A percentile compares a stretch with the other conserved stretches of the same genome.
Evolutionary conservation across 2,329 filamentous ascomycete genomes (phyloP).

Genomic region (Elsinoe fawcettii): DNA sequence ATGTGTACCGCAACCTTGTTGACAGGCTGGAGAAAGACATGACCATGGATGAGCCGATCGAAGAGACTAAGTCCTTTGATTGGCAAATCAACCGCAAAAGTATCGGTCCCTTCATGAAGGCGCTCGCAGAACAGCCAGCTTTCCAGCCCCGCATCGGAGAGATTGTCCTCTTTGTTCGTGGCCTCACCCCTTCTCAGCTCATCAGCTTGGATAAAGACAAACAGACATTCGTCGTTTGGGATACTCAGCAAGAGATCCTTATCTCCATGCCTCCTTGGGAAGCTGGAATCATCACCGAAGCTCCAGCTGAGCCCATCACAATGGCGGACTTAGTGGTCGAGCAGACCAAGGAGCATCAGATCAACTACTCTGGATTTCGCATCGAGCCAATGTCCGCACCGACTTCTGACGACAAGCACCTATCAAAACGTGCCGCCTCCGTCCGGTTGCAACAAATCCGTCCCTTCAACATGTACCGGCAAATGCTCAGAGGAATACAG

Average conservation of each 20-base stretch:
- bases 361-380: slow-evolving; percentile 49
- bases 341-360: slow-evolving; percentile 32
- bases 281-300: slow-evolving; percentile 49
- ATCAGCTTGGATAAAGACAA: slow-evolving; percentile 26
- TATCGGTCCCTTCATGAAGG: slow-evolving; percentile 36
- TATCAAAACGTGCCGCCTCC: slow-evolving; percentile 49
- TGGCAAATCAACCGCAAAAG: slow-evolving; percentile 46
- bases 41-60: slow-evolving; percentile 38
- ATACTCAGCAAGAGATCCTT: slow-evolving; percentile 25
- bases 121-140: slow-evolving; percentile 37
- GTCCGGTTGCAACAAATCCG: slow-evolving; percentile 47
- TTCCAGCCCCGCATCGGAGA: slow-evolving; percentile 51
- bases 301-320: slow-evolving; percentile 36
- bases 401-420: slow-evolving; percentile 39
- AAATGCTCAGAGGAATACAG: slow-evolving; percentile 38
- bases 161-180: slow-evolving; percentile 46
- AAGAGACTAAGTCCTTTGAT: slow-evolving; percentile 47
- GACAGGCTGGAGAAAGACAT: slow-evolving; percentile 39
- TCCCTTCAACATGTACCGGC: slow-evolving; percentile 48
- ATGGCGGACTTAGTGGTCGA: slow-evolving; percentile 41
- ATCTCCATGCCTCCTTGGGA: slow-evolving; percentile 43
- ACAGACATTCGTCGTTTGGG: slow-evolving; percentile 26
- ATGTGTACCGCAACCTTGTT: slow-evolving; percentile 45
- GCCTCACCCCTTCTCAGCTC: slow-evolving; percentile 25
- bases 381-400: slow-evolving; percentile 50